Conservation (phyloP, 179 eudicot genomes). For the Beta macrorhiza region DNA sequence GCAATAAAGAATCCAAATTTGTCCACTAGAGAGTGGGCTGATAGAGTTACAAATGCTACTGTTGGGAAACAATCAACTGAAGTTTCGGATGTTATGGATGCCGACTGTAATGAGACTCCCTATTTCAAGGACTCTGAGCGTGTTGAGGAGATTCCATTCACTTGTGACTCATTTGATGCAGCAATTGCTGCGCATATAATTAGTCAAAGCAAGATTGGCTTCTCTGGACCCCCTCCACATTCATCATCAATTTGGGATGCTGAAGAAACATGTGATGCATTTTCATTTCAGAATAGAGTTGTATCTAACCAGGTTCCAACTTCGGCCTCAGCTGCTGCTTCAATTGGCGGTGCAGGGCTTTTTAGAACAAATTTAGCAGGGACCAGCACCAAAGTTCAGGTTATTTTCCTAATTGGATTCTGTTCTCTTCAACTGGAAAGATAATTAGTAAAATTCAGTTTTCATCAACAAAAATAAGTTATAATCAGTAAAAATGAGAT, state of each 20-base stretch:
- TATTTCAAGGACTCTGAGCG: slow-evolving; percentile 33
- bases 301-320: slow-evolving; percentile 26
- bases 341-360: slow-evolving; percentile 21
- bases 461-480: too few relatives aligned
- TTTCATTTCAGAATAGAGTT: slow-evolving; percentile 62
- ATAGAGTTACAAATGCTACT: slow-evolving; percentile 76
- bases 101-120: slow-evolving; percentile 38
- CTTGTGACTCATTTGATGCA: slow-evolving; percentile 93
- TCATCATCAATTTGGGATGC: slow-evolving; percentile 87
- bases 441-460: too few relatives aligned
- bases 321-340: slow-evolving; percentile 30
- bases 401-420: slow-evolving; percentile 21
- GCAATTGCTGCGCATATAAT: slow-evolving; percentile 92
- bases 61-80: slow-evolving; percentile 66
- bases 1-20: slow-evolving; percentile 30
- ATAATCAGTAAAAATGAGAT: too few relatives aligned
- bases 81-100: slow-evolving; percentile 37
- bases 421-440: too few relatives aligned
- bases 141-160: slow-evolving; percentile 55
- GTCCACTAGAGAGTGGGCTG: slow-evolving; percentile 76
- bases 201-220: slow-evolving; percentile 47
- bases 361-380: slow-evolving; percentile 29
- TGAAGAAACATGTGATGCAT: slow-evolving; percentile 96
- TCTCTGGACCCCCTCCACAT: slow-evolving; percentile 38
- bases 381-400: slow-evolving; percentile 41